Base-by-base conservation (phyloP, 2,329 filamentous ascomycete species). In the Trichoderma arundinaceum region DNA sequence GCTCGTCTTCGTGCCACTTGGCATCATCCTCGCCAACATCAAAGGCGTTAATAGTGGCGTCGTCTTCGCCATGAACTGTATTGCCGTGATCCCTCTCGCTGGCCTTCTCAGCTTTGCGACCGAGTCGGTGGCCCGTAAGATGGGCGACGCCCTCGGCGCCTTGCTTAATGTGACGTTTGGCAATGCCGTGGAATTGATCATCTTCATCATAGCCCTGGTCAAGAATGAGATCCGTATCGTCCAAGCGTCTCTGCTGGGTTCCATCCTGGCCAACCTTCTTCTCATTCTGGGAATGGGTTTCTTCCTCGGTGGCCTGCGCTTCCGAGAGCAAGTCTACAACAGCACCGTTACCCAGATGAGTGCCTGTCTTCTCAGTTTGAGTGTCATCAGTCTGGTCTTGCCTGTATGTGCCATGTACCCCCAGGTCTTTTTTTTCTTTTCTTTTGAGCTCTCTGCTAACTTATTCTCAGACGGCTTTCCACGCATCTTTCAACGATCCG, bases 341-440 rank as follows among this genome's bases (percentile, higher is more conserved):
- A 95, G 89, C 78, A 97, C 92, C 22, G 92, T 97, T 66, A 97
- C 93, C 0, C 93, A 97, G 76, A 97, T 97, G 92, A 97, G 92
- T 75, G 94, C 94, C 59, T 96, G 92, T 79, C 83, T 97, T 71
- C 86, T 97, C 71, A 96, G 92, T 81, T 78, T 97, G 77, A 94
- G 91, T 74, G 94, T 96, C 67, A 94, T 92, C 78, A 97, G 93
- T 81, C 82, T 97, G 22, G 85, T 97, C 32, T 80, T 97, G 12
- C 93, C 94, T 1, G 90, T 91, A 78, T 71, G 86, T 78, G 12
- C 8, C 5, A 22, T 44, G 22, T n/a, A 13, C 10, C 8, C 22
- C 22, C 9, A 13, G 3, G 28, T 35, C 2, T 41, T 13, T 72
- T 84, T 17, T 81, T 67, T 15, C 1, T 82, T 7, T 84, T 70